Evolutionary conservation across 2,329 filamentous ascomycete species (phyloP).

Genomic region (Clonostachys rhizophaga): DNA sequence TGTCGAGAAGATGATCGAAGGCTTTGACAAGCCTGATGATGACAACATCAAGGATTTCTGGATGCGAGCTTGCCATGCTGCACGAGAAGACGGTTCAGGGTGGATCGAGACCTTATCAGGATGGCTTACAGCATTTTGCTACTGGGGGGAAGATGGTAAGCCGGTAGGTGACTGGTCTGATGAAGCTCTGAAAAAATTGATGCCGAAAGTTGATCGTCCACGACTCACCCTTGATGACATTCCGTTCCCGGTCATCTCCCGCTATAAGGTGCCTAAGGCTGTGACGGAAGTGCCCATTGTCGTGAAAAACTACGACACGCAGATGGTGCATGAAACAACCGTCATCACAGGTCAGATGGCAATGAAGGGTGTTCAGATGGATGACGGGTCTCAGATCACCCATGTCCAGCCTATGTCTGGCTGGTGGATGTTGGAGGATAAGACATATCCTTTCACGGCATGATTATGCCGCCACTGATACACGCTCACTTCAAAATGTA

Average conservation of each 20-base stretch:
- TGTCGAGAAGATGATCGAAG: slow-evolving; percentile 25
- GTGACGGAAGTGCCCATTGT: neutral
- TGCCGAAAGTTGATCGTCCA: neutral
- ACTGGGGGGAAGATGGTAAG: neutral
- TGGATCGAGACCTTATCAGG: neutral
- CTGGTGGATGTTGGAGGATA: no score
- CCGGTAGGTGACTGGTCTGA: no score
- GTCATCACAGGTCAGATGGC: neutral
- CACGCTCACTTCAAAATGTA: no score
- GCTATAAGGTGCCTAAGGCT: neutral
- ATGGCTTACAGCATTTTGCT: slow-evolving; percentile 1
- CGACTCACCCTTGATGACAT: neutral
- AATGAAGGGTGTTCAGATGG: no score
- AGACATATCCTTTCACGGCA: no score
- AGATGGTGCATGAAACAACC: neutral
- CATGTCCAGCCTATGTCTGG: no score
- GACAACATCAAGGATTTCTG: slow-evolving; percentile 27
- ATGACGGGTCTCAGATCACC: no score
- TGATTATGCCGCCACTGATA: no score
- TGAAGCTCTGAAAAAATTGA: no score
- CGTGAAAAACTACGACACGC: neutral
- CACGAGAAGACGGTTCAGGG: neutral
- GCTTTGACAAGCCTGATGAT: slow-evolving; percentile 21
- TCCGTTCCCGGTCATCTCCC: neutral
- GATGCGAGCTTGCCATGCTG: slow-evolving; percentile 11